Evolutionary conservation across 257 asterid genomes (phyloP), one percentile per base, ranked within the genome.

Genomic region (Orobanche coerulescens): DNA sequence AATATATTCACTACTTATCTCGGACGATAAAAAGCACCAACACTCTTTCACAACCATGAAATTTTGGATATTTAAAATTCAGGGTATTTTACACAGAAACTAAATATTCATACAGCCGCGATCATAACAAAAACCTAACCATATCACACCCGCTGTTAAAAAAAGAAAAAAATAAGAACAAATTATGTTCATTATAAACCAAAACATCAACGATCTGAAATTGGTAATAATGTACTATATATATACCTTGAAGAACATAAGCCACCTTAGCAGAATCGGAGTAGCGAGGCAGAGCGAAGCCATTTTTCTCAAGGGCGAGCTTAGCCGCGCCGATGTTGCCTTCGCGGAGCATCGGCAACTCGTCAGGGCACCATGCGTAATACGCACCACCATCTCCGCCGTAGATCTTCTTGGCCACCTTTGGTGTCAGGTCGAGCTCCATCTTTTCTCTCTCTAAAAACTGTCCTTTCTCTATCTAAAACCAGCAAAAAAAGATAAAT

Each of bases 241-340:
- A 14, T 13, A 46, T 67, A 81, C 87, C 84, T 81, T 78, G 84
- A 47, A 81, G 82, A 62, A 81, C 84, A 66, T 81, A 81, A 25
- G 80, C 84, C 47, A 81, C 87, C 54, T 81, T 75, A 0, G 82
- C 79, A 3, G 87, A 78, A 75, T 81, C 87, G 12, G 87, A 81
- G 77, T 78, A 78, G 1, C 76, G 69, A 1, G 84, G 82, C 61
- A 78, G 61, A 24, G 75, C 81, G 13, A 81, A 75, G 23, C 80
- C 87, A 67, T 78, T 53, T 65, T 78, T 71, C 69, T 52, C 60
- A 1, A 81, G 86, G 1, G 76, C 64, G 2, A 80, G 75, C 62
- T 77, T 80, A 0, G 71, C 75, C 20, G 86, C 86, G 26, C 83
- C 82, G 53, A 80, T 80, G 69, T 80, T 75, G 61, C 86, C 81